Conservation (phyloP, 75 land plant species). For the Pinus albicaulis region DNA sequence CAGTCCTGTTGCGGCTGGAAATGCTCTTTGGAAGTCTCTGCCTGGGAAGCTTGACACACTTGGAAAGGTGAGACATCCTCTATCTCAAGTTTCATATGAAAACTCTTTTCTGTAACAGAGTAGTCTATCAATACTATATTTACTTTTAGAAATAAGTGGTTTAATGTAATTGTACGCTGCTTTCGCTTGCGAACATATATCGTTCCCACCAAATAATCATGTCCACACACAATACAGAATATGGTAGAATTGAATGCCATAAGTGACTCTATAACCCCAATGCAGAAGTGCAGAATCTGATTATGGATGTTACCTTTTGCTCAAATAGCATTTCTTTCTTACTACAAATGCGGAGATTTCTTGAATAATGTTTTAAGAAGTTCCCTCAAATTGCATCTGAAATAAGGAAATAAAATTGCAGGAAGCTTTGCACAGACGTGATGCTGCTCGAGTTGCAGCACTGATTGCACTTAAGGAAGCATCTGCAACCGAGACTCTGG, state of each 20-base stretch:
- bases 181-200: background rate
- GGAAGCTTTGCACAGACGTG: constrained; percentile 12
- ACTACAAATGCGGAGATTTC: too few species aligned
- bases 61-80: constrained; percentile 1
- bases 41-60: background rate
- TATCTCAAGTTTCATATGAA: background rate
- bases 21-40: constrained; percentile 2
- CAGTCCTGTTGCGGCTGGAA: background rate
- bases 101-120: background rate
- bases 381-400: too few species aligned
- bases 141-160: background rate
- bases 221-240: background rate
- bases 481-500: constrained; percentile 10
- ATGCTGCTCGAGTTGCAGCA: constrained; percentile 9
- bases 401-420: constrained; percentile 1
- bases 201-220: background rate
- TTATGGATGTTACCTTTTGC: too few species aligned
- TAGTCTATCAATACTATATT: background rate
- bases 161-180: background rate
- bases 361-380: too few species aligned
- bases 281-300: too few species aligned
- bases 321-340: too few species aligned
- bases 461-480: constrained; percentile 10
- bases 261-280: too few species aligned
- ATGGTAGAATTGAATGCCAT: too few species aligned